Evolutionary conservation across 1,284 basidiomycete species (phyloP).

Genomic region (Puccinia horiana): DNA sequence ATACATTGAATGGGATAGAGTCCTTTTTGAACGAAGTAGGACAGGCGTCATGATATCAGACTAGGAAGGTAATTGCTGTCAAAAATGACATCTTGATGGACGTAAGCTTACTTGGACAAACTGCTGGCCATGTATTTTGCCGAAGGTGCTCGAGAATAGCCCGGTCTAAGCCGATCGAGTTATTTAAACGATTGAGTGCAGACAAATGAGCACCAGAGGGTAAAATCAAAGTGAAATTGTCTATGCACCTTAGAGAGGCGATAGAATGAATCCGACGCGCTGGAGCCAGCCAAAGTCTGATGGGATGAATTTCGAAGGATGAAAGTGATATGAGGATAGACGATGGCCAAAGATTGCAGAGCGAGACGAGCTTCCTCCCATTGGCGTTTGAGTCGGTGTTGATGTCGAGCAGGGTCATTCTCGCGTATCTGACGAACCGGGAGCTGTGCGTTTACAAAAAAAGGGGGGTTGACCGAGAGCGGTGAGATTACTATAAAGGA

Average conservation of each 20-base stretch:
- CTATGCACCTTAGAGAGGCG: conserved; percentile 13
- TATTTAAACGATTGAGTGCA: background rate
- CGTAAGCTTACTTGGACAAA: conserved; percentile 23
- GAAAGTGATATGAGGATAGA: conserved; percentile 37
- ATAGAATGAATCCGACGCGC: conserved; percentile 8
- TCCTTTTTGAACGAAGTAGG: conserved; percentile 13
- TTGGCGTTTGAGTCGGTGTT: conserved; percentile 31
- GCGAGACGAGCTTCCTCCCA: conserved; percentile 20
- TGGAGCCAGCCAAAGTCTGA: background rate
- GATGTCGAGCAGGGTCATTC: background rate
- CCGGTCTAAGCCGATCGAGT: background rate
- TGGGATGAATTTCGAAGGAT: conserved; percentile 31
- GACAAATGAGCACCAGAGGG: background rate
- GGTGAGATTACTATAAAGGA: background rate
- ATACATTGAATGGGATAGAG: conserved; percentile 12
- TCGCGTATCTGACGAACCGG: conserved; percentile 25
- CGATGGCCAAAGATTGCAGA: conserved; percentile 33
- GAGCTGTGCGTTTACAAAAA: background rate
- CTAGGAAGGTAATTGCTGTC: background rate
- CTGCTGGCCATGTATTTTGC: conserved; percentile 35
- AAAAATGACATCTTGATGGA: background rate
- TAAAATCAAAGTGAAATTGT: background rate
- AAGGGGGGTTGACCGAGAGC: background rate
- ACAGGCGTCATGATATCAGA: background rate
- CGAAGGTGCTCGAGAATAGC: conserved; percentile 24